Evolutionary conservation across 768 basidiomycete species (phyloP).

Genomic region (Lyophyllum semitale): DNA sequence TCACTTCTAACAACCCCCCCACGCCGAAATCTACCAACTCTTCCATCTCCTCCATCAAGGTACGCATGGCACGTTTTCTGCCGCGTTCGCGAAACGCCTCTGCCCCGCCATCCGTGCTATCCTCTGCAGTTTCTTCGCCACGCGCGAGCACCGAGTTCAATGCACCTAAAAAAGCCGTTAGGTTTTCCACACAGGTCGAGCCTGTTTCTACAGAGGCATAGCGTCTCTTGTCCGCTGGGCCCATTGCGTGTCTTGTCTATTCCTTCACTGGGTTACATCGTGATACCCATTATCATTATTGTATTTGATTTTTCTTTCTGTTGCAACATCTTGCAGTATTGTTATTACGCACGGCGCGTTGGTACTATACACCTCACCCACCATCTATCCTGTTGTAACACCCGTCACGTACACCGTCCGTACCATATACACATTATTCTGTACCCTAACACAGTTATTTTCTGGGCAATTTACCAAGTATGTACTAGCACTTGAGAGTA

Average conservation of each 20-base stretch:
- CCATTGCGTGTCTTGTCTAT: neutral
- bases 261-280: neutral
- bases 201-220: slow-evolving; percentile 22
- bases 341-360: slow-evolving; percentile 1
- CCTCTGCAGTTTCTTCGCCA: slow-evolving; percentile 38
- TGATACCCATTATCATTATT: slow-evolving; percentile 23
- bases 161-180: slow-evolving; percentile 58
- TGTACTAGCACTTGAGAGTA: no score
- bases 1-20: slow-evolving; percentile 42
- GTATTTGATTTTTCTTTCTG: slow-evolving; percentile 4
- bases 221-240: neutral
- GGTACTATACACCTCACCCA: slow-evolving; percentile 10
- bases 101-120: slow-evolving; percentile 33
- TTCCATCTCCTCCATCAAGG: slow-evolving; percentile 30
- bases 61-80: slow-evolving; percentile 55
- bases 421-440: slow-evolving; percentile 1
- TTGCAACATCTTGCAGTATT: neutral
- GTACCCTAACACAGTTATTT: neutral
- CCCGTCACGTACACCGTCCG: slow-evolving; percentile 2
- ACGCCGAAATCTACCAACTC: slow-evolving; percentile 15
- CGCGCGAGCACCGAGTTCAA: slow-evolving; percentile 36
- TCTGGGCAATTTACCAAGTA: no score
- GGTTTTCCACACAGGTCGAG: slow-evolving; percentile 53
- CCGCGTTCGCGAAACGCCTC: slow-evolving; percentile 43
- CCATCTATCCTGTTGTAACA: slow-evolving; percentile 14